Percentiles rank a stretch among this genome's conserved stretches.
phyloP scores from a whole-genome alignment of 2,329 filamentous ascomycete genomes.

The Alternaria sp. region DNA sequence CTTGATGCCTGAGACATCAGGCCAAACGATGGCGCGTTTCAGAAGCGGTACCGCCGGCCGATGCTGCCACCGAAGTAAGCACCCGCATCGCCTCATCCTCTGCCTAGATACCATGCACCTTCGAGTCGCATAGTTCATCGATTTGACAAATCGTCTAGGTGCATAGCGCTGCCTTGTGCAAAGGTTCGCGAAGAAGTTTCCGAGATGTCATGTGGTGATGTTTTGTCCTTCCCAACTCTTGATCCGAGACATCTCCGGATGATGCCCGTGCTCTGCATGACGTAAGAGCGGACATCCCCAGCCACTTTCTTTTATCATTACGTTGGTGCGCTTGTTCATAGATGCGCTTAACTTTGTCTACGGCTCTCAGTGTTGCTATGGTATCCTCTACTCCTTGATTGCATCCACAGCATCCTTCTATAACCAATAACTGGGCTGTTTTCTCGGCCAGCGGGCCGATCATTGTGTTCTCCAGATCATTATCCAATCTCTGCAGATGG shows the following conservation, averaged over 20 bases:
- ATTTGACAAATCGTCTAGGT: too few species aligned
- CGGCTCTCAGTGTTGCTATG: neutral
- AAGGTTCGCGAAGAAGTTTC: neutral
- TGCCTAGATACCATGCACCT: neutral
- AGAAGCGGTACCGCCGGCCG: neutral
- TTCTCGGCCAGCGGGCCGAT: neutral
- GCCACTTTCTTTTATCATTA: neutral
- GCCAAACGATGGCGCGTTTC: conserved; percentile 10
- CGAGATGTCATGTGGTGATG: neutral
- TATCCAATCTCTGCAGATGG: neutral
- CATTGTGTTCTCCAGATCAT: neutral
- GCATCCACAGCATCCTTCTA: neutral
- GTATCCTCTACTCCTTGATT: neutral
- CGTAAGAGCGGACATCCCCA: neutral
- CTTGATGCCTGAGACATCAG: conserved; percentile 5
- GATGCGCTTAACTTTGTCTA: too few species aligned
- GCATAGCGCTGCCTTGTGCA: neutral
- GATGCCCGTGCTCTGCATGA: neutral
- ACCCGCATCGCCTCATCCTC: neutral
- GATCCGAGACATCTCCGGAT: neutral
- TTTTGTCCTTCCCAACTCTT: neutral
- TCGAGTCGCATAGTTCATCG: neutral
- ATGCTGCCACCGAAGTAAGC: neutral
- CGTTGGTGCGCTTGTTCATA: neutral
- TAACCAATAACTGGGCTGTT: neutral